A percentile compares a stretch with the other conserved stretches of the same genome.
Evolutionary conservation across 1,139 yeast species (phyloP).

Genomic region (Sugiyamaella japonica): DNA sequence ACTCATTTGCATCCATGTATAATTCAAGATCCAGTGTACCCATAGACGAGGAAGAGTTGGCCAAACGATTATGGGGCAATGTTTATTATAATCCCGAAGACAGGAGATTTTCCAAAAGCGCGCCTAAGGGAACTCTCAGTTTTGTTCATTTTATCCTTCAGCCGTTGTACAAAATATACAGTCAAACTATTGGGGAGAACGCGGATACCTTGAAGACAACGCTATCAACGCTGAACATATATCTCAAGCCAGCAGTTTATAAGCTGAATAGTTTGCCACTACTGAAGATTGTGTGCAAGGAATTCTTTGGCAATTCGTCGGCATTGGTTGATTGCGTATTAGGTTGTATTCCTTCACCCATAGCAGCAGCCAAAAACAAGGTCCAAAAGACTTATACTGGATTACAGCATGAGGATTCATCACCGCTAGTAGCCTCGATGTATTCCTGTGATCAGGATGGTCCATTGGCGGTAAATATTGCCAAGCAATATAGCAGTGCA

Average conservation of each 20-base stretch:
- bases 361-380: constrained; percentile 35
- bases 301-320: constrained; percentile 54
- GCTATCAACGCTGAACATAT: constrained; percentile 45
- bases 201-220: constrained; percentile 45
- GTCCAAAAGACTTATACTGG: constrained; percentile 35
- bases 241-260: constrained; percentile 35
- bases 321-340: constrained; percentile 58
- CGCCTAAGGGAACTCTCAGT: constrained; percentile 47
- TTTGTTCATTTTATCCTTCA: constrained; percentile 70
- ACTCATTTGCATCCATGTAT: constrained; percentile 64
- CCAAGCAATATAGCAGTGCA: constrained; percentile 58
- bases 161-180: constrained; percentile 77
- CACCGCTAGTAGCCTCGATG: constrained; percentile 28
- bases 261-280: constrained; percentile 58
- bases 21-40: constrained; percentile 34
- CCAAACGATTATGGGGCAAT: constrained; percentile 75
- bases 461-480: constrained; percentile 56
- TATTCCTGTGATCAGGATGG: constrained; percentile 43
- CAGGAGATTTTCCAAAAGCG: constrained; percentile 49
- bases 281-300: constrained; percentile 53
- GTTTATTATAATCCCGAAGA: constrained; percentile 50
- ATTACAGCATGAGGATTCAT: constrained; percentile 28
- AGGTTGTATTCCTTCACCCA: constrained; percentile 47
- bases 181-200: constrained; percentile 60
- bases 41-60: constrained; percentile 48